Evolutionary conservation across 345 rosid species (phyloP), one percentile per base, ranked within the genome.

Genomic region (Murraya koenigii): DNA sequence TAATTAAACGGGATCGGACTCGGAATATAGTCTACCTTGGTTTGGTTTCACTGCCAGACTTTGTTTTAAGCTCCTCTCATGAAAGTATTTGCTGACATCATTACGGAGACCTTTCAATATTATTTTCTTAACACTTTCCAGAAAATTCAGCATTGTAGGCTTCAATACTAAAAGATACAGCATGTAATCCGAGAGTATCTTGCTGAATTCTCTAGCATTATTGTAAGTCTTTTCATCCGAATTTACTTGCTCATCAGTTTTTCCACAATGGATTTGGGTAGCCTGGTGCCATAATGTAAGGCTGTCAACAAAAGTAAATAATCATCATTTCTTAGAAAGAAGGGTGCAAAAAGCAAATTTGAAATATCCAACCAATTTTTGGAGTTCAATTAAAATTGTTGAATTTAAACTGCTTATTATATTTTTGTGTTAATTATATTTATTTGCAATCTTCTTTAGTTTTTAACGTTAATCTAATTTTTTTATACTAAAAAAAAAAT

Each of bases 181-280:
- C 95, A 89, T 89, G 86, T 89, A 91, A 81, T 91, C 95, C 0
- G 91, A 87, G 0, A 89, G 75, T 3, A 75, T 65, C 81, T 89
- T 88, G 71, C 91, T 85, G 58, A 84, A 75, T 74, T 79, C 84
- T 10, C 75, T 76, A 60, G 65, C 1, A 36, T 36, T 36, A 14
- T 41, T 19, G n/a, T 41, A 1, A 25, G 36, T 35, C 36, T 28
- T 56, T 5, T 58, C 62, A 22, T 58, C 25, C 0, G 17, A 8
- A 23, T 54, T 38, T 2, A 36, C 19, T 1, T 73, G 38, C 39
- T 36, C 1, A 36, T 36, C 39, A 0, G 66, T 28, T 2, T 56
- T 61, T 28, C 79, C 72, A 85, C 74, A 88, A 54, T 85, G 44
- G 44, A 91, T 83, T 75, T 89, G 92, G 6, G 92, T 91, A 22